Evolutionary conservation across 2,329 filamentous ascomycete genomes (phyloP).

Genomic region (Diaporthe citriasiana): DNA sequence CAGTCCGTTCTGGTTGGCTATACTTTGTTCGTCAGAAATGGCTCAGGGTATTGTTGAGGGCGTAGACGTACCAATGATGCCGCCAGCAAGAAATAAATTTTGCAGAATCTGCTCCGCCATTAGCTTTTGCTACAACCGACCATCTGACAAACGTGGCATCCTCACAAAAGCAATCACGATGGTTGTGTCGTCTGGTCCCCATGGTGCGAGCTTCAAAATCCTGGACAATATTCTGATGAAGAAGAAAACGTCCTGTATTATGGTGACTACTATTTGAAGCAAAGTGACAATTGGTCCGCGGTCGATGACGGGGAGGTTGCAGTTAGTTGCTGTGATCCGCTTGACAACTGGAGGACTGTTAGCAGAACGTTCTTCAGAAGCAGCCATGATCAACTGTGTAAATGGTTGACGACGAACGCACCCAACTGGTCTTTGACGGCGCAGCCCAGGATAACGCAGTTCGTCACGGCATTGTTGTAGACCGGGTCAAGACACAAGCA

Average conservation of each 20-base stretch:
- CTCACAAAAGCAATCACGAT: constrained; percentile 31
- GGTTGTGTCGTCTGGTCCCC: constrained; percentile 30
- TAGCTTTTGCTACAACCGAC: not conserved
- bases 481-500: constrained; percentile 27
- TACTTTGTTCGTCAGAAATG: not conserved
- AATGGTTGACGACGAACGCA: not conserved
- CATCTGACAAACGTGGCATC: too few species aligned
- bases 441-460: constrained; percentile 25
- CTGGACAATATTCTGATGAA: constrained; percentile 3
- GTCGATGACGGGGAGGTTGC: constrained; percentile 26
- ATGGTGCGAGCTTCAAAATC: constrained; percentile 10
- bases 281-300: constrained; percentile 16
- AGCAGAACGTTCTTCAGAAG: not conserved
- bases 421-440: constrained; percentile 20
- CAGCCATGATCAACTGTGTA: not conserved
- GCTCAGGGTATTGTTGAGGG: not conserved
- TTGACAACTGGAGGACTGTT: not conserved
- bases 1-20: constrained; percentile 27
- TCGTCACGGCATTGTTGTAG: constrained; percentile 5
- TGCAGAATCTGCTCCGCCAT: not conserved
- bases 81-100: constrained; percentile 32
- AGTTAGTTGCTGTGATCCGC: constrained; percentile 15
- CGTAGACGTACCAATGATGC: constrained; percentile 10
- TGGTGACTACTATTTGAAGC: constrained; percentile 31
- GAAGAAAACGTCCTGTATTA: constrained; percentile 31